These are phyloP conservation scores for Sarcomyxa edulis DNA, from an alignment of 768 basidiomycete genomes.

Conservation along the genomic window DNA sequence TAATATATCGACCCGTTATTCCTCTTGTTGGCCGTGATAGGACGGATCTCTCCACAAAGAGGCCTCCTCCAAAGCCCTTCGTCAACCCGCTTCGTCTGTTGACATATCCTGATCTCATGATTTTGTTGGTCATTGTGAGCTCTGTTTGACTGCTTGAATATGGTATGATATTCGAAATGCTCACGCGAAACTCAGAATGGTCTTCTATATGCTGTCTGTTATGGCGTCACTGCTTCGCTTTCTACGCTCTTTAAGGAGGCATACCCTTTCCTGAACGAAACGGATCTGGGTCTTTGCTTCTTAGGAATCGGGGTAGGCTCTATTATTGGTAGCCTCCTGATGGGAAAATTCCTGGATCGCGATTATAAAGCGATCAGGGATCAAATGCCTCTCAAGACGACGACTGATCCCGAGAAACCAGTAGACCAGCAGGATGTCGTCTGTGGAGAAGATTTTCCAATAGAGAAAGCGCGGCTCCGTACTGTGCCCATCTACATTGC, in stretches of 20 bases:
- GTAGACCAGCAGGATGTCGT: conserved; percentile 7
- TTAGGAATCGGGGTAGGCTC: conserved; percentile 72
- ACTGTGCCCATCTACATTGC: conserved; percentile 35
- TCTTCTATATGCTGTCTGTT: conserved; percentile 49
- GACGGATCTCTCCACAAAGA: conserved; percentile 15
- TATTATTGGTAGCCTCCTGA: conserved; percentile 49
- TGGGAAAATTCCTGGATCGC: conserved; percentile 60
- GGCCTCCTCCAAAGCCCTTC: conserved; percentile 33
- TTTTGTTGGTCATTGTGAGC: not conserved
- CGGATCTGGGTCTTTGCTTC: conserved; percentile 73
- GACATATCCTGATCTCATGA: conserved; percentile 46
- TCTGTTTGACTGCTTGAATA: not conserved
- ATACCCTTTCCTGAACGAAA: conserved; percentile 58
- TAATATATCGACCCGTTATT: conserved; percentile 52
- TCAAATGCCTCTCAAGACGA: conserved; percentile 19
- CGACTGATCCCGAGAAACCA: conserved; percentile 19
- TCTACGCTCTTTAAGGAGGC: conserved; percentile 53
- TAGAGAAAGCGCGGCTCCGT: conserved; percentile 55
- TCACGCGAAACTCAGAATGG: no score
- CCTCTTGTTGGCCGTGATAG: conserved; percentile 29
- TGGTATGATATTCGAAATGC: conserved; percentile 32
- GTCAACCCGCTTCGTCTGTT: conserved; percentile 55
- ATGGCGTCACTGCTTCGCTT: conserved; percentile 54
- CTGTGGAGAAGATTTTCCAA: conserved; percentile 40
- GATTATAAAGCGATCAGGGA: conserved; percentile 47